Base-by-base conservation (phyloP, 768 basidiomycete genomes). In the Amanita exitialis region DNA sequence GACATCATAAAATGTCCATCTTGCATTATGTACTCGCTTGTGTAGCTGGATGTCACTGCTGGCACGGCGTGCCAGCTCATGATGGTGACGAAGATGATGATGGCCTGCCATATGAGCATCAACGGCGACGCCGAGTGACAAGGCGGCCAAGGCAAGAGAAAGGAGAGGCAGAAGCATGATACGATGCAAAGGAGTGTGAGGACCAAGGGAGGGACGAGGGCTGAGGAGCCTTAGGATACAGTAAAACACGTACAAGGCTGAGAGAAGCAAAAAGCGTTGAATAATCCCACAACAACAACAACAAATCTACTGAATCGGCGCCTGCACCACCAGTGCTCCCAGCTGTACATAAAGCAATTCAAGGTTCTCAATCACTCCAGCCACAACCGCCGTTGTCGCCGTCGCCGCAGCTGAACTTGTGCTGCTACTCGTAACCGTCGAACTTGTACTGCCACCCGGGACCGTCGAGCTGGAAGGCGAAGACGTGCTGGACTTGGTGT, bases 1-100 rank as follows among this genome's bases (percentile, higher is more conserved):
- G 51, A 73, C 75, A 38, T 72, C 71, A 59, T 82, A 83, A 56
- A 67, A 83, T 12, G 80, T 76, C 64, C 75, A 77, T 48, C 72
- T 72, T 2, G 74, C 62, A 49, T 55, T 51, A 35, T 53, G 47
- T 49, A 58, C 70, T 7, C 77, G 72, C 54, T 69, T 71, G 34
- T 66, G 64, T 43, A 77, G 57, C 15, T 62, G 58, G 3, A 75
- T 59, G 49, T 73, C 66, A 21, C 69, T 70, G 41, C 66, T 62
- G 34, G 70, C 69, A 20, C 78, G 76, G 43, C 66, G 70, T 13
- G 77, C 75, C 41, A 82, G 57, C 36, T 75, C 74, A 49, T 73
- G 68, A 47, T 73, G 68, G 57, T 79, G 76, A 49, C 69, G 76
- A 53, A 67, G 66, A 60, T 61, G 58, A 54, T 57, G 51, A 36